phyloP scores from a whole-genome alignment of 2,329 filamentous ascomycete genomes.

The Cadophora luteo-olivacea region DNA sequence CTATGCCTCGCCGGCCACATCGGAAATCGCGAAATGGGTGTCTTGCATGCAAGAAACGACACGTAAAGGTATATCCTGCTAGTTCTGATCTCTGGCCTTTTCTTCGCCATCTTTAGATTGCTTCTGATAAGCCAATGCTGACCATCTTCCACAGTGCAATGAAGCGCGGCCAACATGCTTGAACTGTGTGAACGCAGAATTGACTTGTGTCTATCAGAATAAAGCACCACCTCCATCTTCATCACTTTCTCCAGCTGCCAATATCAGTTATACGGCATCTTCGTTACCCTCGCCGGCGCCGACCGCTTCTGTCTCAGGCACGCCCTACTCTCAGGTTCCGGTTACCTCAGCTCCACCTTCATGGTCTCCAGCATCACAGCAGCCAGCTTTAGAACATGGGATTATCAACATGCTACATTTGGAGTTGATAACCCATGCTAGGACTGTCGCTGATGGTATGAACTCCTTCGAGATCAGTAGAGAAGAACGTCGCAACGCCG shows the following conservation, averaged over 20 bases:
- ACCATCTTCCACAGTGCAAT: not conserved
- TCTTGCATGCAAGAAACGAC: slow-evolving; percentile 47
- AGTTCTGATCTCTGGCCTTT: not conserved
- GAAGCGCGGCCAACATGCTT: not conserved
- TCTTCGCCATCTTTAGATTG: too few species aligned
- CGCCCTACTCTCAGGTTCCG: not conserved
- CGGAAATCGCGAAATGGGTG: slow-evolving; percentile 49
- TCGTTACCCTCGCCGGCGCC: not conserved
- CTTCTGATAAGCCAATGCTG: not conserved
- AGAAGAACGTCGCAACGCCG: not conserved
- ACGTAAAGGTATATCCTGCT: slow-evolving; percentile 45
- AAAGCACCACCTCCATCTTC: not conserved
- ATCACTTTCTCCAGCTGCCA: not conserved
- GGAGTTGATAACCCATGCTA: not conserved
- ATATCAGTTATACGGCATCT: not conserved
- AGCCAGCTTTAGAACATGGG: not conserved
- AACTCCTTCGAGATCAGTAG: not conserved
- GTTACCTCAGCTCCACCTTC: too few species aligned
- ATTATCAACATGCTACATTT: slow-evolving; percentile 6
- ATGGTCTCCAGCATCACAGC: slow-evolving; percentile 9
- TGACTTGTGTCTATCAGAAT: slow-evolving; percentile 5
- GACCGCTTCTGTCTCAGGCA: not conserved
- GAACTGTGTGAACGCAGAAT: slow-evolving; percentile 3
- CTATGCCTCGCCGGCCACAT: slow-evolving; percentile 43
- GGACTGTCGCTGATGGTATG: not conserved